Percentiles rank a stretch among this genome's conserved stretches.
phyloP scores from a whole-genome alignment of 2,329 filamentous ascomycete species.

The Penicillium sp. region DNA sequence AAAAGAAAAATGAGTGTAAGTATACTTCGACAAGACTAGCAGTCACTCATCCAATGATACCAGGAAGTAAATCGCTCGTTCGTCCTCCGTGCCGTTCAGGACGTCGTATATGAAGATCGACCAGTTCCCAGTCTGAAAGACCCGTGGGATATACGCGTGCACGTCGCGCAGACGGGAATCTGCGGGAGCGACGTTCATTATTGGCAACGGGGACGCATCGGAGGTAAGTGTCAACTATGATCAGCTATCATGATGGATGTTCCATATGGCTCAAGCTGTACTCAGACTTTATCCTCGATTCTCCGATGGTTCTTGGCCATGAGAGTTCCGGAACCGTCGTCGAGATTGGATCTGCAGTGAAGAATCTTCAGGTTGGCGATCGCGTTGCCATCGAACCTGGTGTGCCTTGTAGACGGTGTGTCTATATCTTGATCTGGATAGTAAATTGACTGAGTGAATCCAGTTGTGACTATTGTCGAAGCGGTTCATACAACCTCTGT shows the following conservation, averaged over 20 bases:
- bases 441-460: not conserved
- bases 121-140: slow-evolving; percentile 36
- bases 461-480: slow-evolving; percentile 22
- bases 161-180: slow-evolving; percentile 45
- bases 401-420: slow-evolving; percentile 35
- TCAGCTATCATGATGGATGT: too few relatives aligned
- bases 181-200: slow-evolving; percentile 43
- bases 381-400: slow-evolving; percentile 25
- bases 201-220: slow-evolving; percentile 42
- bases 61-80: slow-evolving; percentile 37
- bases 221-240: slow-evolving; percentile 17
- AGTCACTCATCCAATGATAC: too few relatives aligned
- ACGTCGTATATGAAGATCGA: slow-evolving; percentile 44
- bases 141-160: slow-evolving; percentile 41
- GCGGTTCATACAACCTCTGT: slow-evolving; percentile 22
- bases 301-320: slow-evolving; percentile 36
- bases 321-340: slow-evolving; percentile 23
- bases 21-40: too few relatives aligned
- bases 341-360: slow-evolving; percentile 19
- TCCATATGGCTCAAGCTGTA: too few relatives aligned
- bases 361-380: slow-evolving; percentile 21
- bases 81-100: slow-evolving; percentile 44
- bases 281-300: slow-evolving; percentile 40
- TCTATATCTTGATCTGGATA: not conserved
- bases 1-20: not conserved